Conservation (phyloP, 2,329 filamentous ascomycete genomes). For the Neonectria ditissima region DNA sequence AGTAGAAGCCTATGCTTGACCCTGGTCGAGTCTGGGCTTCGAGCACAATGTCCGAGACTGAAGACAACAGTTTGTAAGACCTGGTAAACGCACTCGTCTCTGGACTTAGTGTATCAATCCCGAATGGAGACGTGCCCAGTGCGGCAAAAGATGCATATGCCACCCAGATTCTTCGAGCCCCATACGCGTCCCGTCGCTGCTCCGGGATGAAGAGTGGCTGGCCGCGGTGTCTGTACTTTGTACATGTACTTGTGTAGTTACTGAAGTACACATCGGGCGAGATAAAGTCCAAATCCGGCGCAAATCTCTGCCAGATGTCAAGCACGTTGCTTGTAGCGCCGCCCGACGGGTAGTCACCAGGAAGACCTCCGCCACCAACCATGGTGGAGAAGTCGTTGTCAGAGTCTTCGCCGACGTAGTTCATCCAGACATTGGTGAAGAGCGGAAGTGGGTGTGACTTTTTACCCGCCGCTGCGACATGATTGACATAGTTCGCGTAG, state of each 20-base stretch:
- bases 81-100: background rate
- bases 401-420: constrained; percentile 34
- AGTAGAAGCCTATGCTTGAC: constrained; percentile 25
- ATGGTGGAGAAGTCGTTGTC: constrained; percentile 32
- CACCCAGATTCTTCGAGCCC: constrained; percentile 54
- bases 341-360: constrained; percentile 48
- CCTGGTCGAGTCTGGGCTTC: constrained; percentile 3
- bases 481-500: constrained; percentile 41
- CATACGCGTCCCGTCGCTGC: constrained; percentile 58
- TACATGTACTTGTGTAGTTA: constrained; percentile 48
- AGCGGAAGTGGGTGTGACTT: constrained; percentile 38
- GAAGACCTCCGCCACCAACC: constrained; percentile 43
- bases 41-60: constrained; percentile 17
- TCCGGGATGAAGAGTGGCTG: constrained; percentile 62
- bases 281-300: constrained; percentile 55
- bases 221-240: constrained; percentile 52
- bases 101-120: constrained; percentile 26
- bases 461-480: constrained; percentile 45
- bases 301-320: constrained; percentile 51
- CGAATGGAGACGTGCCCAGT: constrained; percentile 25
- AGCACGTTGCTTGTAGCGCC: constrained; percentile 41
- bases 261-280: constrained; percentile 51
- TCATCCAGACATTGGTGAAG: constrained; percentile 47
- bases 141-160: constrained; percentile 32
- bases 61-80: constrained; percentile 16